Base-by-base conservation (phyloP, 2,329 filamentous ascomycete genomes). In the Epichloe hybrida region DNA sequence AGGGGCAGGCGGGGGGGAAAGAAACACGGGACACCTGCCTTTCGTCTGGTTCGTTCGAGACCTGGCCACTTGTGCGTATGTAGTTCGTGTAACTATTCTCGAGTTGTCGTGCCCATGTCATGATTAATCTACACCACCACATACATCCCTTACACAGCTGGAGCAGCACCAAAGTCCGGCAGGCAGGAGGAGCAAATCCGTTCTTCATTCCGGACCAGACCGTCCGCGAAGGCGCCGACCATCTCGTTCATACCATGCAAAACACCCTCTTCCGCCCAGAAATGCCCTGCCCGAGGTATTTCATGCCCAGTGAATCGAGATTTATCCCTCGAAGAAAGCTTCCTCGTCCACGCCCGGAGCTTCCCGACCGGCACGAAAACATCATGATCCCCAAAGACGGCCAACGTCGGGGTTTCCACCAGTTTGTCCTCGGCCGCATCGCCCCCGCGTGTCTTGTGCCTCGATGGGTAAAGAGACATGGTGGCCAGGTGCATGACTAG, bases 311-410 rank as follows among this genome's bases (percentile, higher is more conserved):
- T 61, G 52, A 83, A 81, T 47, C 55, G 59, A 17, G 76, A 79
- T 2, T 62, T 65, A 0, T 65, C 61, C 39, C 57, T 58, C 13
- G 64, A 62, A 17, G 66, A 63, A 43, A 90, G 66, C 53, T 71
- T 73, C 40, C 69, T 67, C 9, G 72, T 71, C 90, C 90, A 95
- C 1, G 72, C 67, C 11, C 77, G 74, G 57, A 90, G 70, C 63
- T 79, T 86, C 52, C 73, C 75, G 3, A 71, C 71, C 1, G 81
- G 77, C 1, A 86, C 82, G 56, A 96, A 94, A 0, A 75, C 68
- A 64, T 97, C 90, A 4, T 76, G 72, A 48, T 83, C 79, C 1
- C 90, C 91, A 60, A 83, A 95, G 0, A 95, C 66, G 0, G 80
- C 81, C 36, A 95, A 64, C 0, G 84, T 84, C 1, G 74, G 72